These are phyloP conservation scores for Ophiostoma ulmi DNA, from an alignment of 2,329 filamentous ascomycete species.

Conservation along the genomic window DNA sequence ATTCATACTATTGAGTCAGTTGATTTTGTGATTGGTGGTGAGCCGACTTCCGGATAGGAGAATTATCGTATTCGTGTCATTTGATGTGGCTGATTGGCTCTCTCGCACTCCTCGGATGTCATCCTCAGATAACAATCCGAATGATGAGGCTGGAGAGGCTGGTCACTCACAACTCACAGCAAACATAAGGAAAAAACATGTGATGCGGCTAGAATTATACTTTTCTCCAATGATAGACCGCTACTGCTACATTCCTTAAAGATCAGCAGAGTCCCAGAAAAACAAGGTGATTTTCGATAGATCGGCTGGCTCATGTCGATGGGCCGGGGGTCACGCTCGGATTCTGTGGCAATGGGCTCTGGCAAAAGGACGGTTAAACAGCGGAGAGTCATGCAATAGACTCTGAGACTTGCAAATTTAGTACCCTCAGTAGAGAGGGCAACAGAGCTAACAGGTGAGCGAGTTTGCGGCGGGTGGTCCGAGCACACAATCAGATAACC, in stretches of 20 bases:
- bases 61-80: neutral
- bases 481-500: neutral
- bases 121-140: neutral
- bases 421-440: too few species aligned
- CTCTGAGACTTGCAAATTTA: too few species aligned
- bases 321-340: neutral
- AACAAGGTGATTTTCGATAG: neutral
- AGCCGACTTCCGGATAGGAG: neutral
- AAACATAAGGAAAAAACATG: neutral
- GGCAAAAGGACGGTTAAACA: neutral
- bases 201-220: neutral
- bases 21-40: neutral
- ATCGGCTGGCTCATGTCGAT: neutral
- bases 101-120: too few species aligned
- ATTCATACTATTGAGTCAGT: neutral
- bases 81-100: neutral
- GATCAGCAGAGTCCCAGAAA: slow-evolving; percentile 1
- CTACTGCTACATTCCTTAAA: neutral
- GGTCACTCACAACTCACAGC: neutral
- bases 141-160: neutral
- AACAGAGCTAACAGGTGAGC: neutral
- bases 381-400: neutral
- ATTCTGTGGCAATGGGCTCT: neutral
- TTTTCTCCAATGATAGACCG: neutral
- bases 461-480: neutral